phyloP scores from a whole-genome alignment of 371 early-diverging fungal species.

The Smittium culicis region DNA sequence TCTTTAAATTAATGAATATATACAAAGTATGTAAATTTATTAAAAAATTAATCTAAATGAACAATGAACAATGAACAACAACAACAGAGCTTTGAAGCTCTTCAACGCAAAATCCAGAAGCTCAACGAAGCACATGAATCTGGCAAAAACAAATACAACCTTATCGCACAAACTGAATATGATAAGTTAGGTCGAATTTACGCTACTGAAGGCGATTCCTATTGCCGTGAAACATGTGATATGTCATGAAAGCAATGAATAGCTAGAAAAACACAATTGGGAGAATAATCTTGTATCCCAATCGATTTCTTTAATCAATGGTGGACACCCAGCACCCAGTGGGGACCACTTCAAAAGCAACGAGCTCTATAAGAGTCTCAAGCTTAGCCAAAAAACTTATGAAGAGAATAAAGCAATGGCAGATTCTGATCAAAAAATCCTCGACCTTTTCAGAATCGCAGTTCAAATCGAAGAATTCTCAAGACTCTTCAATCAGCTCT shows the following conservation, averaged over 20 bases:
- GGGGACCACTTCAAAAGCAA: no score
- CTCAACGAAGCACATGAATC: background rate
- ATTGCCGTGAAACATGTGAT: no score
- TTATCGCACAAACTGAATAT: background rate
- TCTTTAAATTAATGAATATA: background rate
- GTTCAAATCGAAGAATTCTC: background rate
- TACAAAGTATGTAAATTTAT: background rate
- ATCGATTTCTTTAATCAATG: no score
- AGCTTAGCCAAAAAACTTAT: background rate
- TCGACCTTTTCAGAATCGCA: background rate
- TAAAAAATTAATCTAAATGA: background rate
- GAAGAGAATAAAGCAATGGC: background rate
- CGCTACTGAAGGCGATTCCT: no score
- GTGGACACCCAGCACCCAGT: no score
- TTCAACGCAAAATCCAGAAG: background rate
- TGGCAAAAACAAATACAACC: background rate
- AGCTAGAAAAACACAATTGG: no score
- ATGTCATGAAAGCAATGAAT: no score
- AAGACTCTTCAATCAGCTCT: background rate
- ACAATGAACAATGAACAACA: background rate
- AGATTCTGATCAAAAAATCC: background rate
- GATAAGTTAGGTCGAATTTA: no score
- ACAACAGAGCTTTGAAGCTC: background rate
- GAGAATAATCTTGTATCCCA: no score
- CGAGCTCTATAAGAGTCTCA: no score